Base-by-base conservation (phyloP, 306 rosid species). In the Castanea mollissima region DNA sequence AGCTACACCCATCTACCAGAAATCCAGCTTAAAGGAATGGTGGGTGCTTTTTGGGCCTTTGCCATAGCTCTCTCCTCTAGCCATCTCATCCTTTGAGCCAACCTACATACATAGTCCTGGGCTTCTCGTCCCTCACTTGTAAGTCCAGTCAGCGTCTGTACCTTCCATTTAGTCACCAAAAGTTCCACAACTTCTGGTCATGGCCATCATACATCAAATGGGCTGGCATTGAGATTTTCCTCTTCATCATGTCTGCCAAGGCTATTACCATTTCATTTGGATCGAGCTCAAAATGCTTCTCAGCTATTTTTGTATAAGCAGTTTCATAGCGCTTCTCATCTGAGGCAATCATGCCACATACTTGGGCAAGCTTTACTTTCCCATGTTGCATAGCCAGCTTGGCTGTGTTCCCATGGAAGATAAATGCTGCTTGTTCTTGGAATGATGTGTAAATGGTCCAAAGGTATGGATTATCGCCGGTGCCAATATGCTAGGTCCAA, bases 251-350 rank as follows among this genome's bases (percentile, higher is more conserved):
- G 86, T 91, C 88, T 60, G 97, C 92, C 63, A 93, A 93, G 1
- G 88, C 86, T 51, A 80, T 6, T 0, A 93, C 88, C 1, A 94
- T 89, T 19, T 89, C 97, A 78, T 91, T 92, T 4, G 97, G 97
- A 79, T 93, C 97, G 14, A 93, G 60, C 87, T 91, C 94, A 74
- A 91, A 90, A 57, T 89, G 85, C 92, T 6, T 93, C 51, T 87
- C 90, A 5, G 81, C 93, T 4, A 91, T 93, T 84, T 91, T 90
- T 34, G 97, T 93, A 79, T 91, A 93, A 29, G 97, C 98, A 20
- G 91, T 87, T 84, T 91, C 98, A 4, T 91, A 97, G 62, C 97
- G 94, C 87, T 91, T 93, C 91, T 93, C 97, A 69, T 93, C 97
- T 2, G 95, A 71, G 11, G 97, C 97, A 16, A 93, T 93, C 81